Base-by-base conservation (phyloP, 78 protist genomes). In the Polysphondylium violaceum region DNA sequence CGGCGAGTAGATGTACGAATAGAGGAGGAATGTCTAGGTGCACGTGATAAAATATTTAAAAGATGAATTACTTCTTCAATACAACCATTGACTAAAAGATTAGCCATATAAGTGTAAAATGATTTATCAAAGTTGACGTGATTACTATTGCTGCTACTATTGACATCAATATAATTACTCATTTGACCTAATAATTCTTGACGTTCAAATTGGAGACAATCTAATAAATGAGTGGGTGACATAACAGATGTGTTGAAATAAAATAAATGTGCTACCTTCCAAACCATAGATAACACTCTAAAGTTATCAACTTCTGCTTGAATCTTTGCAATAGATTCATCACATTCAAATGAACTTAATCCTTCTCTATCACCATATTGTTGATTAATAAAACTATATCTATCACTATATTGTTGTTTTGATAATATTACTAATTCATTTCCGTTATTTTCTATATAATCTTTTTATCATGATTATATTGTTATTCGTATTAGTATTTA, bases 261-360 rank as follows among this genome's bases (percentile, higher is more conserved):
- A 36, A 83, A 83, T 31, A 83, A 58, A 83, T 69, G 76, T 21
- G 79, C 64, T 16, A 83, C 76, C 63, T 60, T 83, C 79, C 77
- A 83, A 31, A 83, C 43, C 0, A 74, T 63, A 19, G 75, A 58
- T 19, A 58, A 25, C 5, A 72, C 27, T 17, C 41, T 53, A 44
- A 83, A 43, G 59, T 55, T 51, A 14, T 69, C 75, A 44, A 25
- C 47, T 29, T 67, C 79, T 35, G n/a, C 16, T 29, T 41, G 33
- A 29, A 69, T 69, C 51, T 72, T 21, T 17, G 33, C 27, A 50
- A 50, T 33, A 1, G 23, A 16, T 21, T 50, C 44, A 72, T 72
- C 78, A 50, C 44, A 25, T 21, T 72, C 78, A 5, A 25, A 38
- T 43, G 76, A 33, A 11, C n/a, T n/a, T 2, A 72, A 21, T 41